phyloP scores from a whole-genome alignment of 2,329 filamentous ascomycete genomes.

The Trichoderma atrobrunneum region DNA sequence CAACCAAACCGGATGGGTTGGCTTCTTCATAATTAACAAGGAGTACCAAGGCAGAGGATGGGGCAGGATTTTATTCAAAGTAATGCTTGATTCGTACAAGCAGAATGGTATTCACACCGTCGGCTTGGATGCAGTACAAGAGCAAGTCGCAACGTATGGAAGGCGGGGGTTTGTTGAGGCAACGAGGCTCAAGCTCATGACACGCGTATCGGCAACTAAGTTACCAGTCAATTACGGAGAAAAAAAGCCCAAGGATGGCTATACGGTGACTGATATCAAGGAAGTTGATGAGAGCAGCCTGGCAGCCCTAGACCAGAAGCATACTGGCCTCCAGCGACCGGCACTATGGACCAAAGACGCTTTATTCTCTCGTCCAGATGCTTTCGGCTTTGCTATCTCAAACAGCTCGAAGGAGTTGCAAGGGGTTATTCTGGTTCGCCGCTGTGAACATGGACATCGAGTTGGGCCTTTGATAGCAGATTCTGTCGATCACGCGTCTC shows the following conservation, averaged over 20 bases:
- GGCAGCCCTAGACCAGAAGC: not conserved
- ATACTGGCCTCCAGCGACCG: not conserved
- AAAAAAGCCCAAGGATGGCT: not conserved
- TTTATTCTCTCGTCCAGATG: not conserved
- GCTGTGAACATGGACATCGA: not conserved
- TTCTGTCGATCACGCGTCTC: not conserved
- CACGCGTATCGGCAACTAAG: not conserved
- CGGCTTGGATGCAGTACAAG: not conserved
- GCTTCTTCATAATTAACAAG: not conserved
- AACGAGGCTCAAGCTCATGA: not conserved
- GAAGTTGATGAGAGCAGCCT: not conserved
- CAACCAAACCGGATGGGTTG: not conserved
- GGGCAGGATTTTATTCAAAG: not conserved
- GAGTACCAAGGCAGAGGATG: not conserved
- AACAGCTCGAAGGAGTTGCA: not conserved
- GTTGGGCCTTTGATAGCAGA: not conserved
- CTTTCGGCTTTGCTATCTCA: conserved; percentile 1
- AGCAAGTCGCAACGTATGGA: not conserved
- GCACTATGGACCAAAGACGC: not conserved
- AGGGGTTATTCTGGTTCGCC: not conserved
- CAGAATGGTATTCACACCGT: not conserved
- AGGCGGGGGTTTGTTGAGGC: conserved; percentile 2
- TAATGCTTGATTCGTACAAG: not conserved
- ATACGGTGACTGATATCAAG: not conserved
- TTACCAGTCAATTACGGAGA: not conserved